Evolutionary conservation across 352 stramenopile species (phyloP), one percentile per base, ranked within the genome.

Genomic region (Phytopythium aichiense): DNA sequence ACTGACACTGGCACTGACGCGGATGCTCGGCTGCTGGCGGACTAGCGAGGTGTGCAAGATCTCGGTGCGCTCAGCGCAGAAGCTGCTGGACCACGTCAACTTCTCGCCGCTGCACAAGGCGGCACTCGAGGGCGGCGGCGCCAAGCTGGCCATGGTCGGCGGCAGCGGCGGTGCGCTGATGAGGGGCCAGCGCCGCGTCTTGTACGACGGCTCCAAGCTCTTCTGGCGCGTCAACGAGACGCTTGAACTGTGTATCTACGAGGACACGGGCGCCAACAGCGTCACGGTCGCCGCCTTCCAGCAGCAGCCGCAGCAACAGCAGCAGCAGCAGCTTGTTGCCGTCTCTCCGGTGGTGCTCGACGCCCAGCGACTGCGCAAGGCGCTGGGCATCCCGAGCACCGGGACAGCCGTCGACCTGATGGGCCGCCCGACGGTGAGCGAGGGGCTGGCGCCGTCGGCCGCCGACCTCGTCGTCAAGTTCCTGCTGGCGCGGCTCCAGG

Each of bases 161-260:
- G 63, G 79, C 22, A 69, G 63, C 22, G 30, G 49, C 54, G 25
- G 20, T 18, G n/a, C 20, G 2, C 13, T 31, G 18, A 12, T 64
- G 46, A 48, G 61, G 20, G 67, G 72, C 38, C 68, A 89, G 63
- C 79, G 83, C 25, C 78, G 77, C 38, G 61, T 94, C 20, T 62
- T 94, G 31, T 95, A 94, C 61, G 87, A 95, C 50, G 87, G 87
- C 33, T 91, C 77, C 33, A 94, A 95, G 63, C 73, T 95, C 18
- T 95, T 95, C 40, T 95, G 87, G 87, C 84, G 84, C 37, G 85
- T 92, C 59, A 94, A 94, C 61, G 84, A 94, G 67, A 95, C 87
- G 28, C 66, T 95, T 1, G 87, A 95, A 64, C 64, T 95, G 31
- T 89, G 84, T 57, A 90, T 95, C 57, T 89, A 89, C 58, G 84